Evolutionary conservation across 192 early-diverging fungal species (phyloP), one percentile per base, ranked within the genome.

Genomic region (Kappamyces sp.): DNA sequence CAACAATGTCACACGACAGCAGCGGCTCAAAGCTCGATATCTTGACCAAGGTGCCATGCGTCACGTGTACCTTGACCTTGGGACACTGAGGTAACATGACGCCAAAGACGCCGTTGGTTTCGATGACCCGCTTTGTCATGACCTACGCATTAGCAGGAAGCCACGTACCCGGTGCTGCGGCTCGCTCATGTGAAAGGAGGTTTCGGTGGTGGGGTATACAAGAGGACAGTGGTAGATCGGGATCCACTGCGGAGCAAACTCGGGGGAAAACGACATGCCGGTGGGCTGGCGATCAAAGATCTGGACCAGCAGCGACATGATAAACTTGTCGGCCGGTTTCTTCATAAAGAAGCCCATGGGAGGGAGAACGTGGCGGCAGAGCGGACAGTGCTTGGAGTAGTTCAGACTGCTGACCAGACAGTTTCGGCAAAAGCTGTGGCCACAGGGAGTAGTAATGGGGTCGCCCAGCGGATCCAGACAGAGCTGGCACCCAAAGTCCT

Each of bases 401-500:
- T 84, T 82, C 2, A 84, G 41, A 1, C 82, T 73, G 7, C 69
- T 66, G n/a, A 82, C 65, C 2, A 88, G 40, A 58, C 87, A 88
- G 3, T 48, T 47, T 15, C 69, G 70, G 61, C 87, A 88, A 49
- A 75, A 75, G n/a, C 77, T 82, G 62, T 88, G 87, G 0, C 87
- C 87, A 47, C 87, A 88, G 2, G 71, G 72, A 1, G 77, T 74
- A 0, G 84, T 86, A 7, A 86, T 62, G 2, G 87, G 85, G n/a
- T 81, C 68, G 31, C 58, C 42, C 54, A 85, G 69, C 8, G 76
- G 55, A 7, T 60, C 52, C 40, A 61, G 74, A 61, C 86, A 88
- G 13, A 88, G 67, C 6, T 70, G 66, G 60, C 86, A 88, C 63
- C 84, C 86, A 9, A 79, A 66, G 51, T 84, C 80, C 0, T 51